These are phyloP conservation scores for Conticribra weissflogii DNA, from an alignment of 108 stramenopile genomes.

Conservation along the genomic window DNA sequence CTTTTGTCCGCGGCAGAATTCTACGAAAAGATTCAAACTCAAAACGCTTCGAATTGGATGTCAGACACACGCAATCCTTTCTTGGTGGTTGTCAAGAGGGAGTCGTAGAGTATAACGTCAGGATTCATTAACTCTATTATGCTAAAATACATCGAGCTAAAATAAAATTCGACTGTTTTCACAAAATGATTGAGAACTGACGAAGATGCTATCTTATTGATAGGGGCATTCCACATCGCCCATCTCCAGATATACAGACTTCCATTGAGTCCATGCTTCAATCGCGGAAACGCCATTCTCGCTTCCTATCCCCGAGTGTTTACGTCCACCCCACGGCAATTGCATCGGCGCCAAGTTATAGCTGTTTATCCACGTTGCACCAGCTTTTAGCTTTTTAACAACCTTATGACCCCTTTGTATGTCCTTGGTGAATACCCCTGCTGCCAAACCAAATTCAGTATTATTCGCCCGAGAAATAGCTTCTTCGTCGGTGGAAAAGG, in stretches of 20 bases:
- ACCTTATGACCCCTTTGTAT: constrained; percentile 62
- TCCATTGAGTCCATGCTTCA: constrained; percentile 51
- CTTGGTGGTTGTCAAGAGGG: constrained; percentile 22
- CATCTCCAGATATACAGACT: constrained; percentile 60
- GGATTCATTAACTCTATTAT: too few species aligned
- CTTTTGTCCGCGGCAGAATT: constrained; percentile 47
- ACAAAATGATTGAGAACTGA: neutral
- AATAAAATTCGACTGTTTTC: constrained; percentile 1
- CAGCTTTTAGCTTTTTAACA: constrained; percentile 55
- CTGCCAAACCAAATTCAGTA: constrained; percentile 76
- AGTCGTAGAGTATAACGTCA: too few species aligned
- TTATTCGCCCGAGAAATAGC: constrained; percentile 75
- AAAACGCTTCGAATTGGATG: constrained; percentile 31
- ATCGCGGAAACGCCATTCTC: constrained; percentile 61
- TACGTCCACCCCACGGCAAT: constrained; percentile 60
- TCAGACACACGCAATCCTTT: constrained; percentile 35
- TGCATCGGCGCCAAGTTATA: constrained; percentile 62
- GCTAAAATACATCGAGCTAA: too few species aligned
- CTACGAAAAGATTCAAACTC: constrained; percentile 19
- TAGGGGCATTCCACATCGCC: constrained; percentile 32
- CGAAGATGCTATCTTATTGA: constrained; percentile 5
- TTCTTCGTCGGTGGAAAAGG: constrained; percentile 69
- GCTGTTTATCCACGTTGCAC: constrained; percentile 72
- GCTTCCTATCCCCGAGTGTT: constrained; percentile 66
- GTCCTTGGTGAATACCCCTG: constrained; percentile 71